These are phyloP conservation scores for Paraurostyla sp. DNA, from an alignment of 73 alveolate species.

Conservation along the genomic window DNA sequence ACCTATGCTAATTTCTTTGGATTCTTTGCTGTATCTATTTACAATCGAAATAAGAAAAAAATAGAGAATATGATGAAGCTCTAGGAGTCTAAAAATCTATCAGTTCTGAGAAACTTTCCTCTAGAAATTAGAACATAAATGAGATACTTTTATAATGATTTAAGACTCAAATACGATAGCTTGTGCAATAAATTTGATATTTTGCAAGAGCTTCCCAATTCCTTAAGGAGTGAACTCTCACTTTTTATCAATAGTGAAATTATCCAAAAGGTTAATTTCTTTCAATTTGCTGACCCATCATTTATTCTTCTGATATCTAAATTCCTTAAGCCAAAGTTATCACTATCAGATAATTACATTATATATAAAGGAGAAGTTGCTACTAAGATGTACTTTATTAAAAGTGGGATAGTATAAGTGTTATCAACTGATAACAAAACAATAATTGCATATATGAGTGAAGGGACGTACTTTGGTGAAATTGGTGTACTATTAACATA, in stretches of 20 bases:
- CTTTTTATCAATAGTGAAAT: constrained; percentile 61
- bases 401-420: constrained; percentile 69
- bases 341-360: constrained; percentile 53
- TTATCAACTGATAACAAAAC: constrained; percentile 70
- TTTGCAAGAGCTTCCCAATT: constrained; percentile 64
- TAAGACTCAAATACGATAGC: constrained; percentile 42
- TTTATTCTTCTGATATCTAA: constrained; percentile 67
- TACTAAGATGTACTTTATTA: constrained; percentile 68
- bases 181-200: constrained; percentile 37
- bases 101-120: constrained; percentile 57
- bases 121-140: constrained; percentile 47
- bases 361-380: constrained; percentile 69
- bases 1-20: constrained; percentile 76
- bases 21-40: constrained; percentile 55
- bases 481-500: constrained; percentile 74
- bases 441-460: constrained; percentile 64
- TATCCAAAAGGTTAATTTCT: constrained; percentile 67
- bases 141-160: constrained; percentile 55
- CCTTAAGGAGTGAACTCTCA: constrained; percentile 70
- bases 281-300: constrained; percentile 70
- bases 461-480: constrained; percentile 83
- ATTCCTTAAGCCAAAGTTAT: constrained; percentile 51
- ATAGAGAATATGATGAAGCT: constrained; percentile 56
- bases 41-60: constrained; percentile 42
- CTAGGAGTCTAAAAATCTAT: constrained; percentile 74